Evolutionary conservation across 2,329 filamentous ascomycete species (phyloP), one percentile per base, ranked within the genome.

Genomic region (Trichoderma sp.): DNA sequence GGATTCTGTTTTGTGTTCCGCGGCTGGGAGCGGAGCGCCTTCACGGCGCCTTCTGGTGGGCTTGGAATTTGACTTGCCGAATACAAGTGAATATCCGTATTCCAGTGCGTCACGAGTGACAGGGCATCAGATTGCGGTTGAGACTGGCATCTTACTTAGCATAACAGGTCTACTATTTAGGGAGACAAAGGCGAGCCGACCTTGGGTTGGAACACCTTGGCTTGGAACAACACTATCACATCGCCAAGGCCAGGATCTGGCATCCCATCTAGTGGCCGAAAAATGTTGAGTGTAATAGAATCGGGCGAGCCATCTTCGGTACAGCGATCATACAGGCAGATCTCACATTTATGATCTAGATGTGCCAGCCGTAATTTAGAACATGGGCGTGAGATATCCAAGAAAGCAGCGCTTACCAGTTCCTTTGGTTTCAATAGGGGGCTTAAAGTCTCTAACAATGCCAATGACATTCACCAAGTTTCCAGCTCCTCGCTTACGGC

Each of bases 371-470:
- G 31, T 24, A 57, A 27, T 19, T n/a, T 16, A 31, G 14, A 52
- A 52, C 24, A 37, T 52, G 37, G 5, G 31, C 19, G 29, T 16
- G 4, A 56, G 40, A 35, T n/a, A 27, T n/a, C 6, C 29, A 29
- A 24, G 8, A 64, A 47, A 70, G 62, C 40, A 43, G 33, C 21
- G 29, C 40, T 58, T 79, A 84, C 92, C 90, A 29, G 77, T 74
- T 27, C 86, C 84, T 66, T 71, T 81, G 1, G 88, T 88, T 13
- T 76, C 68, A 0, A 81, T 82, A 0, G 88, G 86, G 0, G 83
- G 78, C 68, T 87, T 84, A 60, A 84, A 85, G 73, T 95, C 92
- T 63, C 88, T 87, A 4, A 95, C 86, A 5, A 95, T 79, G 1
- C 93, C 94, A 62, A 93, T 85, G 52, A 96, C 80, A 78, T 83